A percentile compares a stretch with the other conserved stretches of the same genome.
These are phyloP conservation scores for Botrytis elliptica DNA, from an alignment of 2,329 filamentous ascomycete species.

Conservation along the genomic window DNA sequence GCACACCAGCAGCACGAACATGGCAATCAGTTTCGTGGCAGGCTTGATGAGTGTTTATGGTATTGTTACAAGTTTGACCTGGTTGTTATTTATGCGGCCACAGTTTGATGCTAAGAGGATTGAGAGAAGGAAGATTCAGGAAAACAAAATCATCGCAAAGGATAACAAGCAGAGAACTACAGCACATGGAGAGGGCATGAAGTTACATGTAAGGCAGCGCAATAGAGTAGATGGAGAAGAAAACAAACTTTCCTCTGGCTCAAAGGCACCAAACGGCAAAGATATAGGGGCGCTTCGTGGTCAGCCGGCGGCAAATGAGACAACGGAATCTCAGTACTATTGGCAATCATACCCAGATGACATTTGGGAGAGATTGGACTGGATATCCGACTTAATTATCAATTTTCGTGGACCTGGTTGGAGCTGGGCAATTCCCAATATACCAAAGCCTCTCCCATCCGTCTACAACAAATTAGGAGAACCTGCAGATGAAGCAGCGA, in stretches of 20 bases:
- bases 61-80: conserved; percentile 48
- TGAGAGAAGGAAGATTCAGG: conserved; percentile 35
- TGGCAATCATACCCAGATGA: conserved; percentile 60
- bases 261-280: background rate
- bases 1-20: conserved; percentile 50
- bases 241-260: background rate
- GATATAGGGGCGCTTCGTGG: background rate
- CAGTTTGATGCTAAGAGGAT: conserved; percentile 56
- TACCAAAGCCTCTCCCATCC: conserved; percentile 49
- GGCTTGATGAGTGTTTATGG: conserved; percentile 54
- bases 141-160: background rate
- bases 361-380: conserved; percentile 51
- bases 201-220: conserved; percentile 8
- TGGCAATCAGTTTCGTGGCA: conserved; percentile 50
- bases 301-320: background rate
- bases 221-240: conserved; percentile 25
- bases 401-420: conserved; percentile 58
- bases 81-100: conserved; percentile 54
- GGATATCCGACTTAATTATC: conserved; percentile 55
- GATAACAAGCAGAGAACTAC: background rate
- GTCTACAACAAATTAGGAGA: conserved; percentile 43
- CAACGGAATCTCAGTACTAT: conserved; percentile 48
- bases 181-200: background rate
- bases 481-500: conserved; percentile 39
- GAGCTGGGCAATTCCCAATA: conserved; percentile 53